Conservation (phyloP, 2,329 filamentous ascomycete genomes). For the Hypoxylon sp. region DNA sequence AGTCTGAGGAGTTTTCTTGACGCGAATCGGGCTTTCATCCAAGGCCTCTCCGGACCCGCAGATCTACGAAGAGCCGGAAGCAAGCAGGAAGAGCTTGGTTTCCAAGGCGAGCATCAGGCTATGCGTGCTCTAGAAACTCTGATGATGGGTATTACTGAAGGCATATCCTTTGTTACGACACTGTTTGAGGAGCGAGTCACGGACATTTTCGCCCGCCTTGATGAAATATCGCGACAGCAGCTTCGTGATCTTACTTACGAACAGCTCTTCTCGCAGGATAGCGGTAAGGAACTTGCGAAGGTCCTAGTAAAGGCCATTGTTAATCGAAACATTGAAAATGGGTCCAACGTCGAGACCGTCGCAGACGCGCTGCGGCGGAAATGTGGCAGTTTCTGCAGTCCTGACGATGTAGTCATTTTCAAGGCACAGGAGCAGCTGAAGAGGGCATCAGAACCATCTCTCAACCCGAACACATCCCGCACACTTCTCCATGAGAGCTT, state of each 20-base stretch:
- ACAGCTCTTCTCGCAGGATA: constrained; percentile 81
- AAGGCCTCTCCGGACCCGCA: constrained; percentile 91
- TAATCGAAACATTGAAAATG: constrained; percentile 96
- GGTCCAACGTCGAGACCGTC: constrained; percentile 96
- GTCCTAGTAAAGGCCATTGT: constrained; percentile 97
- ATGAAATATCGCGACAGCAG: constrained; percentile 75
- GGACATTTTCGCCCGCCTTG: constrained; percentile 84
- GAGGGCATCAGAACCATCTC: constrained; percentile 82
- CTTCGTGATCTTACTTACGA: constrained; percentile 88
- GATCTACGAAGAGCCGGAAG: constrained; percentile 82
- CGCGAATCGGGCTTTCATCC: constrained; percentile 90
- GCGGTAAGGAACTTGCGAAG: constrained; percentile 91
- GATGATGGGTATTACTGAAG: constrained; percentile 92
- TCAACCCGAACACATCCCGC: constrained; percentile 81
- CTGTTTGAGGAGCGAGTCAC: constrained; percentile 93
- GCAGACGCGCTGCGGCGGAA: constrained; percentile 92
- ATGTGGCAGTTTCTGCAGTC: constrained; percentile 97
- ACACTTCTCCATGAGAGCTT: constrained; percentile 89
- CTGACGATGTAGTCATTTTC: constrained; percentile 97
- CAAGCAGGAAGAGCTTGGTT: constrained; percentile 89
- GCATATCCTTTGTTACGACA: constrained; percentile 95
- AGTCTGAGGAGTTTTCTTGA: constrained; percentile 85
- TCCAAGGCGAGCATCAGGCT: constrained; percentile 94
- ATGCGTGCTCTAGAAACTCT: constrained; percentile 87
- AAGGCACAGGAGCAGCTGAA: constrained; percentile 97